These are phyloP conservation scores for Penicillium silybi DNA, from an alignment of 495 filamentous ascomycete genomes.

Conservation along the genomic window DNA sequence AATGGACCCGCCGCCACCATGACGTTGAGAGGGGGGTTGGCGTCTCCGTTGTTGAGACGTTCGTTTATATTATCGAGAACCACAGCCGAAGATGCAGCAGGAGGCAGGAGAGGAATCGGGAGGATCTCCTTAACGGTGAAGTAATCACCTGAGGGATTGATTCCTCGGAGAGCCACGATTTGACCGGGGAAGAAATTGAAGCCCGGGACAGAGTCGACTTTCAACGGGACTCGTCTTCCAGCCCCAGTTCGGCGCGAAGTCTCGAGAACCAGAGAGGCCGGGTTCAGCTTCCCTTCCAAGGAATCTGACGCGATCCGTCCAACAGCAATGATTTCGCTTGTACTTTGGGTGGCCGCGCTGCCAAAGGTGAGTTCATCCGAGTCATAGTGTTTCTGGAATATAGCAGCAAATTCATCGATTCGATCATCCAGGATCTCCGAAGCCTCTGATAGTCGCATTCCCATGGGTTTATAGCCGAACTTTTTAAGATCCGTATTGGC, in stretches of 20 bases:
- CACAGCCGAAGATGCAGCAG: slow-evolving; percentile 58
- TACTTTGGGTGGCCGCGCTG: slow-evolving; percentile 77
- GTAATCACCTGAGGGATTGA: slow-evolving; percentile 79
- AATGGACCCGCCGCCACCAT: slow-evolving; percentile 83
- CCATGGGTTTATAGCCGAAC: slow-evolving; percentile 84
- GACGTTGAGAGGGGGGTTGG: slow-evolving; percentile 64
- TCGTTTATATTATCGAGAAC: slow-evolving; percentile 61
- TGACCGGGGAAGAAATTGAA: slow-evolving; percentile 94
- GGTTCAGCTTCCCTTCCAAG: slow-evolving; percentile 76
- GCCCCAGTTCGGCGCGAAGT: slow-evolving; percentile 80
- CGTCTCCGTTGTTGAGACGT: slow-evolving; percentile 55
- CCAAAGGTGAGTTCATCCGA: slow-evolving; percentile 82
- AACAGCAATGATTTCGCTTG: slow-evolving; percentile 81
- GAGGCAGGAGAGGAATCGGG: slow-evolving; percentile 64
- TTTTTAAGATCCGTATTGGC: slow-evolving; percentile 84
- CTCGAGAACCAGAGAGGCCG: slow-evolving; percentile 80
- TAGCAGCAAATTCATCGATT: slow-evolving; percentile 77
- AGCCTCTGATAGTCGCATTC: slow-evolving; percentile 88
- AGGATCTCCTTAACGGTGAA: slow-evolving; percentile 79
- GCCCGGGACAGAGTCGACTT: slow-evolving; percentile 61
- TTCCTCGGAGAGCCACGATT: slow-evolving; percentile 81
- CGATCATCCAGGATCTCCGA: slow-evolving; percentile 92
- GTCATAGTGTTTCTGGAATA: slow-evolving; percentile 69
- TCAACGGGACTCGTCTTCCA: slow-evolving; percentile 74
- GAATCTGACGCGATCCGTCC: slow-evolving; percentile 88